A percentile compares a stretch with the other conserved stretches of the same genome.
These are phyloP conservation scores for Fistulina hepatica DNA, from an alignment of 1,284 basidiomycete genomes.

Conservation along the genomic window DNA sequence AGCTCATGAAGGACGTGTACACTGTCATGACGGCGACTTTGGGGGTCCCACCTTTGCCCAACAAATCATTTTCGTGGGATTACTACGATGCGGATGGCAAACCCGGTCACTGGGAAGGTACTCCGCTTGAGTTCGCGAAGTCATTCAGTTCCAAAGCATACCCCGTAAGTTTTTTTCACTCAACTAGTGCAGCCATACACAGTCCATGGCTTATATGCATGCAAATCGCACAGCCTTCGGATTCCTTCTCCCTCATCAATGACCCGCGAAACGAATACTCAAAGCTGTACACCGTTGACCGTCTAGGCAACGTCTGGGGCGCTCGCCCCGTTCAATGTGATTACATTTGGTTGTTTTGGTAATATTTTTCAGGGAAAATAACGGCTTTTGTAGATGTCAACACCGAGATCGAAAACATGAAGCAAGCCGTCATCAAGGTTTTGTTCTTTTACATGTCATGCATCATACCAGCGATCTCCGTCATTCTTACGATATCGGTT, in stretches of 20 bases:
- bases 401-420: constrained; percentile 72
- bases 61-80: constrained; percentile 76
- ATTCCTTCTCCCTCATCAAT: constrained; percentile 88
- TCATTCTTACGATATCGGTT: constrained; percentile 17
- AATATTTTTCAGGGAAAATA: constrained; percentile 1
- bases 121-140: constrained; percentile 71
- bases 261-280: constrained; percentile 82
- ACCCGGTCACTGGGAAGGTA: constrained; percentile 66
- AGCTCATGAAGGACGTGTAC: constrained; percentile 78
- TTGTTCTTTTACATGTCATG: too few relatives aligned
- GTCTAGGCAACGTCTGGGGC: constrained; percentile 87
- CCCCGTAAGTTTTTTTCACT: constrained; percentile 31
- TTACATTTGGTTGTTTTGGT: constrained; percentile 19
- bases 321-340: constrained; percentile 73
- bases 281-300: constrained; percentile 87
- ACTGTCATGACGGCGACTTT: constrained; percentile 79
- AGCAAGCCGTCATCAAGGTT: constrained; percentile 70
- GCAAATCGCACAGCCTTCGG: constrained; percentile 49
- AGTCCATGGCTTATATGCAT: too few relatives aligned
- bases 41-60: constrained; percentile 71
- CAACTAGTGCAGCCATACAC: constrained; percentile 1
- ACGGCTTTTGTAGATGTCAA: constrained; percentile 64
- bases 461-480: too few relatives aligned
- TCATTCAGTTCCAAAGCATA: constrained; percentile 48
- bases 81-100: constrained; percentile 79